Evolutionary conservation across 208 protist genomes (phyloP), one percentile per base, ranked within the genome.

Genomic region (Leishmania tarentolae): DNA sequence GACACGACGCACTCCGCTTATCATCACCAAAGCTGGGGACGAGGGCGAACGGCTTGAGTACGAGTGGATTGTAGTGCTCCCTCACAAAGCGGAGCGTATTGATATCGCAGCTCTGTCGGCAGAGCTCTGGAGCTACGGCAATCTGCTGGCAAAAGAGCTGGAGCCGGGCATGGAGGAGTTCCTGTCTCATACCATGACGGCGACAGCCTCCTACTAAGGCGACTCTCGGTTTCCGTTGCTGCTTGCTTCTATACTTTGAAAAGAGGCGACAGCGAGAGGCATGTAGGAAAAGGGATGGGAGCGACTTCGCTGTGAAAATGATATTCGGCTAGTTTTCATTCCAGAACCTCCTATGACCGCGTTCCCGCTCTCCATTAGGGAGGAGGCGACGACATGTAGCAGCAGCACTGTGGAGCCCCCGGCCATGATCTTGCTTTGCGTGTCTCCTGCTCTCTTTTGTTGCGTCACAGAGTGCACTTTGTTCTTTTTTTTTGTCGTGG

Each of bases 41-140:
- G 93, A 98, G 70, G 95, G 95, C 7, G 84, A 92, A 78, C 90
- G 93, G 2, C 87, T 98, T 9, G 93, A 98, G 89, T 98, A 98
- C 71, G 95, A 98, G 86, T 96, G 88, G 85, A 90, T 98, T 81
- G 95, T 95, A 15, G 82, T 77, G 79, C 86, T 98, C 35, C 95
- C 95, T 19, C 87, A 93, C 75, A 87, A 92, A 72, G 91, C 91
- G 11, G 93, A 98, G 85, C 80, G 86, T 17, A 79, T 94, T 1
- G 88, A 96, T 69, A 78, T 96, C 19, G 85, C 87, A 3, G 83
- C 80, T 4, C 79, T 97, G 65, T 89, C 89, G 4, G 85, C 87
- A 42, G 91, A 96, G 80, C 71, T 98, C 73, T 98, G 92, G 92
- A 86, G 90, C 4, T 92, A 93, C 75, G 92, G 92, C 21, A 94